These are phyloP conservation scores for Alternaria angustiovoidea DNA, from an alignment of 2,329 filamentous ascomycete species.

Conservation along the genomic window DNA sequence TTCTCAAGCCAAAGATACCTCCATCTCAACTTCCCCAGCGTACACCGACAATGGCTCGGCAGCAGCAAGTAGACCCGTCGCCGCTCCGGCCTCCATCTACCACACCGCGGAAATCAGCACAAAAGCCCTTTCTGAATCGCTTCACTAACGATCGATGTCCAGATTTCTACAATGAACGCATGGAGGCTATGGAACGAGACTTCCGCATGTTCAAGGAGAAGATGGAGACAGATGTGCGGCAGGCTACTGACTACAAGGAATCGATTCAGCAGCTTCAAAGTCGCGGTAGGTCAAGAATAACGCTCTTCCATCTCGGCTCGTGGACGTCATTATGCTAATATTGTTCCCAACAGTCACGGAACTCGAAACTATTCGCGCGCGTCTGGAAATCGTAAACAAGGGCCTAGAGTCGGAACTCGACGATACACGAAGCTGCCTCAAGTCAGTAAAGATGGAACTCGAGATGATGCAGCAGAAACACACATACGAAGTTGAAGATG, in stretches of 20 bases:
- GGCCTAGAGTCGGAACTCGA: conserved; percentile 74
- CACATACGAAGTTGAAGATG: conserved; percentile 61
- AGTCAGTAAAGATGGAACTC: conserved; percentile 57
- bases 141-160: conserved; percentile 73
- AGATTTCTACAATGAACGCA: conserved; percentile 81
- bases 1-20: conserved; percentile 29
- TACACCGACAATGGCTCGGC: conserved; percentile 33
- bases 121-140: conserved; percentile 70
- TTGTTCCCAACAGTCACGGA: conserved; percentile 58
- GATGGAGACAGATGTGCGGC: conserved; percentile 72
- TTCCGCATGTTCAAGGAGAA: conserved; percentile 76
- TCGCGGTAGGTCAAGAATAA: conserved; percentile 65
- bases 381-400: conserved; percentile 62
- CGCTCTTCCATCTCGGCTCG: background rate
- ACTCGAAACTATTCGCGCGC: conserved; percentile 62
- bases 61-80: conserved; percentile 18
- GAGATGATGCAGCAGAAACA: conserved; percentile 63
- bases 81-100: conserved; percentile 26
- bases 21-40: conserved; percentile 36
- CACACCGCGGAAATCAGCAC: conserved; percentile 48
- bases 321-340: background rate
- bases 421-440: conserved; percentile 62
- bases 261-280: conserved; percentile 76
- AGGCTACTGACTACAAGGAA: conserved; percentile 76
- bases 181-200: conserved; percentile 78